These are phyloP conservation scores for Knoxia roxburghii DNA, from an alignment of 257 asterid genomes.

Conservation along the genomic window DNA sequence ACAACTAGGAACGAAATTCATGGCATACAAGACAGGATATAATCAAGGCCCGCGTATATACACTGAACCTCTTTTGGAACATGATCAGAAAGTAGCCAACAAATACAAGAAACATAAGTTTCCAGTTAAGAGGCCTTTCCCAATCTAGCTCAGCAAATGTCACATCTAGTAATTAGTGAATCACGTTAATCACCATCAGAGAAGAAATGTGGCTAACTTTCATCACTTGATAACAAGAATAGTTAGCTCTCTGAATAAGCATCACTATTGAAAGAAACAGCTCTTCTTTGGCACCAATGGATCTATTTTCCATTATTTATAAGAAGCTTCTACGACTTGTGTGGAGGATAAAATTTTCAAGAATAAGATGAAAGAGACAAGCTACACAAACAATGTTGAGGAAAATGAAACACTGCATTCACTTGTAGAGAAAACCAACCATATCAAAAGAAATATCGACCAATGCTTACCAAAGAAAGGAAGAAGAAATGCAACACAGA, in stretches of 20 bases:
- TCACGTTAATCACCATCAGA: no score
- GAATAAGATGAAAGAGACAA: not conserved
- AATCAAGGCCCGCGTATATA: not conserved
- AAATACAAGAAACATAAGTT: not conserved
- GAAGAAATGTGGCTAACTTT: not conserved
- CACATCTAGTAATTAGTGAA: not conserved
- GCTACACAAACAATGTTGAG: not conserved
- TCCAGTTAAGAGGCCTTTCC: not conserved
- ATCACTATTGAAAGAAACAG: not conserved
- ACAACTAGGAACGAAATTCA: not conserved
- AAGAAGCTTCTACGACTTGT: not conserved
- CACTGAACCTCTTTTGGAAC: not conserved
- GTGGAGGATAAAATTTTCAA: no score
- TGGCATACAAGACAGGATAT: not conserved
- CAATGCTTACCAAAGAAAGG: constrained; percentile 65
- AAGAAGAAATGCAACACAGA: constrained; percentile 59
- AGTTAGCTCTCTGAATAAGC: not conserved
- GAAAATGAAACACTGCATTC: not conserved
- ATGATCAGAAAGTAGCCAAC: not conserved
- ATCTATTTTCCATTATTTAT: not conserved
- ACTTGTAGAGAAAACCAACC: not conserved
- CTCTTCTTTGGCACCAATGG: not conserved
- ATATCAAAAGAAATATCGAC: not conserved
- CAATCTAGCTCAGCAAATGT: not conserved
- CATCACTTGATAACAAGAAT: not conserved